A percentile compares a stretch with the other conserved stretches of the same genome.
Conservation (phyloP, 176 grass and related monocot species). For the Oropetium thomaeum region DNA sequence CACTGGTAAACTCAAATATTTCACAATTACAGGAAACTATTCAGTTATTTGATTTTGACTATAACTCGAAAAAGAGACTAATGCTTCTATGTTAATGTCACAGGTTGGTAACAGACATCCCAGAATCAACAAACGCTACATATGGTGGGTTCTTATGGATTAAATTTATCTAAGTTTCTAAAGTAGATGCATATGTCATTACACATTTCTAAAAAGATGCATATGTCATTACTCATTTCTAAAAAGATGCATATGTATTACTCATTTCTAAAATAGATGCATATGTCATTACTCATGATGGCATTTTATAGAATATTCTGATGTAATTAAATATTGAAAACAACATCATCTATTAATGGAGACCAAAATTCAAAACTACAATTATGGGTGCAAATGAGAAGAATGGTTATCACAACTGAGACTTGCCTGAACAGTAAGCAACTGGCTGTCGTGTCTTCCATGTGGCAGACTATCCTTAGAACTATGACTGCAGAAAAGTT, state of each 20-base stretch:
- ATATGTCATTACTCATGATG: neutral
- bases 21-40: constrained; percentile 18
- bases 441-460: neutral
- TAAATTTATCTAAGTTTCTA: constrained; percentile 29
- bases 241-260: too few relatives aligned
- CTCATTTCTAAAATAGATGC: constrained; percentile 34
- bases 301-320: neutral
- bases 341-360: neutral
- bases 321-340: constrained; percentile 4
- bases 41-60: constrained; percentile 5
- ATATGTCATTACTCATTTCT: too few relatives aligned
- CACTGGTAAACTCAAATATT: constrained; percentile 67
- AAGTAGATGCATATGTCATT: too few relatives aligned
- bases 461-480: constrained; percentile 13
- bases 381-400: neutral
- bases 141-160: constrained; percentile 58
- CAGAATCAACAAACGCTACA: constrained; percentile 68
- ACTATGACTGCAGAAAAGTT: neutral
- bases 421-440: constrained; percentile 9
- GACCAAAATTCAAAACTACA: neutral
- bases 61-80: constrained; percentile 16
- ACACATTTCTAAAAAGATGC: too few relatives aligned
- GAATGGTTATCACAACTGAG: neutral
- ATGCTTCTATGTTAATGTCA: constrained; percentile 38
- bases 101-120: constrained; percentile 98